Base-by-base conservation (phyloP, 139 green algal species). In the Monoraphidium neglectum region DNA sequence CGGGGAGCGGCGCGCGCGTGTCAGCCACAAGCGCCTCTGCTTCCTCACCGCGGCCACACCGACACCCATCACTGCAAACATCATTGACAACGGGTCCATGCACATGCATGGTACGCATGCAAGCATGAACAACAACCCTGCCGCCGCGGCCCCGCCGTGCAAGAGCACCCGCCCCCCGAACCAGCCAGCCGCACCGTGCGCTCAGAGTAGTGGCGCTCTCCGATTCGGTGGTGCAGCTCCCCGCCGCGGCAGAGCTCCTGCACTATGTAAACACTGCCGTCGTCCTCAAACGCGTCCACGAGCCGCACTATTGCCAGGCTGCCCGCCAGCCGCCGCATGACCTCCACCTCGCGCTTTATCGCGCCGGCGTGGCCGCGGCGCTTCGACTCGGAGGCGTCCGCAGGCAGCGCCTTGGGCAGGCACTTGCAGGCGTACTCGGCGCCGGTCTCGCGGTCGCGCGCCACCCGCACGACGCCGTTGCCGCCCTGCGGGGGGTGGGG, bases 281-380 rank as follows among this genome's bases (percentile, higher is more conserved):
- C 89, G 68, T 97, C 91, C 77, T 97, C 93, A 56, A 84, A 95
- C 21, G 89, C 84, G 33, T 88, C 85, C 68, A 93, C 85, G 33
- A 95, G 82, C 40, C 87, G 81, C 5, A 90, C 89, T 35, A 97
- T 87, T 68, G 93, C 94, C 12, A 97, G 86, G 32, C 87, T 94
- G 43, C 92, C 90, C 0, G 81, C 77, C 38, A 97, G 87, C n/a
- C 79, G 72, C 0, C 73, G 83, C 40, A 97, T 77, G 18, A 95
- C 89, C 49, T 80, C 79, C 2, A 92, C 68, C 72, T 92, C 87
- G 28, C 83, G 76, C 37, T 88, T 82, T 37, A 96, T 75, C 60
- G 53, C 82, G 56, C 90, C 87, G 12, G 95, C 35, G 76, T 97
- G 90, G 32, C 84, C 81, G 13, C 77, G 76, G 68, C 89, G 86